phyloP scores from a whole-genome alignment of 805 yeast genomes.

The Suhomyces xylopsoci region DNA sequence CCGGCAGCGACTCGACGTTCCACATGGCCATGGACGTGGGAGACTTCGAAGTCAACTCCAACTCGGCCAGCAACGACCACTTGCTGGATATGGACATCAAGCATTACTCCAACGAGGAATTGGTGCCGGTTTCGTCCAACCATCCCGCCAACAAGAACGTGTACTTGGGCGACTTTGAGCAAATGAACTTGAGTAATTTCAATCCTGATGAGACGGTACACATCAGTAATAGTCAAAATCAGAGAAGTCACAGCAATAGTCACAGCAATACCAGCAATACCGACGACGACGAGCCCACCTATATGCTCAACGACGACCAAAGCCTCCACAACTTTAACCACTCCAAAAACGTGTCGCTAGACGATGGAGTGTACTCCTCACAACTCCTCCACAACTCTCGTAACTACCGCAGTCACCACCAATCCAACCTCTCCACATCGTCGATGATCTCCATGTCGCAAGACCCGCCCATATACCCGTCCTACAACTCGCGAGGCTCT shows the following conservation, averaged over 20 bases:
- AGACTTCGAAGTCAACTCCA: background rate
- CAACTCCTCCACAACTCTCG: slow-evolving; percentile 2
- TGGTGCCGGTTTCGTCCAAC: slow-evolving; percentile 19
- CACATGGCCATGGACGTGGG: slow-evolving; percentile 2
- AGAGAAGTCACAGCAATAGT: slow-evolving; percentile 1
- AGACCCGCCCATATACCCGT: slow-evolving; percentile 15
- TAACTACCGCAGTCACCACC: slow-evolving; percentile 11
- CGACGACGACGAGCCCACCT: slow-evolving; percentile 4
- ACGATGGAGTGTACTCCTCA: slow-evolving; percentile 14
- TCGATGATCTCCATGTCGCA: slow-evolving; percentile 23
- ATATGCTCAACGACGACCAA: background rate
- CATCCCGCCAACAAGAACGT: slow-evolving; percentile 6
- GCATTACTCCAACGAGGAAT: slow-evolving; percentile 8
- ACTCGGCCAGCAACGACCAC: slow-evolving; percentile 3
- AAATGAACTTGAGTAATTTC: background rate
- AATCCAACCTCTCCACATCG: slow-evolving; percentile 18
- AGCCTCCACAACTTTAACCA: slow-evolving; percentile 12
- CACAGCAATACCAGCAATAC: background rate
- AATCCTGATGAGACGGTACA: background rate
- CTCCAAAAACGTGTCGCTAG: slow-evolving; percentile 21
- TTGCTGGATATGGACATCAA: slow-evolving; percentile 3
- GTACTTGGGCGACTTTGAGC: slow-evolving; percentile 3
- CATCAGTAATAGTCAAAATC: background rate
- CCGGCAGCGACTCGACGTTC: slow-evolving; percentile 6
- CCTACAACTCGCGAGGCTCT: background rate